Percentiles rank a stretch among this genome's conserved stretches.
These are phyloP conservation scores for Sisymbrium altissimum DNA, from an alignment of 345 rosid species.

Conservation along the genomic window DNA sequence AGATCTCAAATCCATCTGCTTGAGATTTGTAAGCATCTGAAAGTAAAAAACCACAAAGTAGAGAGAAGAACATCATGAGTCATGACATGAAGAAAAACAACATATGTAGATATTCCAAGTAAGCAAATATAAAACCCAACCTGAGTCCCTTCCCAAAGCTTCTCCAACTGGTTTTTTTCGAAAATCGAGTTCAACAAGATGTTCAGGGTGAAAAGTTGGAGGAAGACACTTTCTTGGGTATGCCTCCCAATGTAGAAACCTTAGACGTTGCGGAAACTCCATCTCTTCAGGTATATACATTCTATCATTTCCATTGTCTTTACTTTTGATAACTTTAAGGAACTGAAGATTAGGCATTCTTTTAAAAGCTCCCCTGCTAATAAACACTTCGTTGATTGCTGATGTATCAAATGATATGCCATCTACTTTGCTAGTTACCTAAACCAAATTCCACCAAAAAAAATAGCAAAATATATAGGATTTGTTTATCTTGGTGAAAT, in stretches of 20 bases:
- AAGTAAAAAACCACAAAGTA: no score
- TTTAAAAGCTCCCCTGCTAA: not conserved
- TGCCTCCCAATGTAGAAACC: slow-evolving; percentile 20
- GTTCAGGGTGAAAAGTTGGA: not conserved
- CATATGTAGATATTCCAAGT: no score
- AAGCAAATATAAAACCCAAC: no score
- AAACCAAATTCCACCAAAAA: no score
- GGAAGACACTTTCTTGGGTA: slow-evolving; percentile 29
- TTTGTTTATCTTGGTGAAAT: no score
- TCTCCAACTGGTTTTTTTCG: not conserved
- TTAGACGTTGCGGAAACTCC: not conserved
- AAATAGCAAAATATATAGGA: no score
- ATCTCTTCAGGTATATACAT: not conserved
- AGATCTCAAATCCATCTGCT: no score
- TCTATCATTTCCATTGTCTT: not conserved
- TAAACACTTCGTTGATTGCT: not conserved
- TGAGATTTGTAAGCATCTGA: no score
- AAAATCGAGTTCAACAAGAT: slow-evolving; percentile 17
- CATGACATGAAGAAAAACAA: no score
- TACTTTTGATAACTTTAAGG: not conserved
- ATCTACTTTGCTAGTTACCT: no score
- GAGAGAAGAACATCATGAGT: no score
- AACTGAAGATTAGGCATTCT: not conserved
- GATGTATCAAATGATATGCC: not conserved
- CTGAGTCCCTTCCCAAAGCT: slow-evolving; percentile 8